Evolutionary conservation across 148 eudicot genomes (phyloP).

Genomic region (Heliamphora exappendiculata): DNA sequence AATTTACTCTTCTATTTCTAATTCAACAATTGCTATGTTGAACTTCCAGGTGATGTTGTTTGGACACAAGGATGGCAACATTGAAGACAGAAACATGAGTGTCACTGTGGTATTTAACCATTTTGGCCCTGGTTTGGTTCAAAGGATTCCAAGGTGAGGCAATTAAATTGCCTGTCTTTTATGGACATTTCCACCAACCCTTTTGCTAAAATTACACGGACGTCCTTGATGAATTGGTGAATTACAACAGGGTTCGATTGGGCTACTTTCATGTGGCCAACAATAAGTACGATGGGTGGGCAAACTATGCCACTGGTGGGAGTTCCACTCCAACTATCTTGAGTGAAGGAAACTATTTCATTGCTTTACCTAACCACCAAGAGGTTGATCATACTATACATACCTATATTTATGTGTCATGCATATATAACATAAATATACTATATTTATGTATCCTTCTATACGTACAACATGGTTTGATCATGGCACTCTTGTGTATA

Average conservation of each 20-base stretch:
- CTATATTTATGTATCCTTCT: too few relatives aligned
- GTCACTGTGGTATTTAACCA: conserved; percentile 75
- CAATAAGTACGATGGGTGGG: conserved; percentile 33
- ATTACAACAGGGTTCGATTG: conserved; percentile 48
- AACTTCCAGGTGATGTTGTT: conserved; percentile 83
- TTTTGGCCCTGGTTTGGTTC: conserved; percentile 73
- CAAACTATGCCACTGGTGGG: conserved; percentile 42
- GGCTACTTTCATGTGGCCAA: conserved; percentile 52
- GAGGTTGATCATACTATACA: too few relatives aligned
- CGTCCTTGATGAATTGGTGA: too few relatives aligned
- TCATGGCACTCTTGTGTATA: too few relatives aligned
- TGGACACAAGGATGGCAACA: conserved; percentile 63
- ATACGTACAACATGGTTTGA: too few relatives aligned
- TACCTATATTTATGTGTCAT: too few relatives aligned
- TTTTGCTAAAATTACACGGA: too few relatives aligned
- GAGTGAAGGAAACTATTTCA: conserved; percentile 56
- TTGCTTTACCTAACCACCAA: conserved; percentile 33
- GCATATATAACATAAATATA: too few relatives aligned
- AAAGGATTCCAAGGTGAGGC: conserved; percentile 93
- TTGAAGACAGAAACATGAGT: conserved; percentile 61
- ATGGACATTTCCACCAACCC: too few relatives aligned
- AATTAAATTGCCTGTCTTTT: too few relatives aligned
- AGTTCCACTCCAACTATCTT: conserved; percentile 46
- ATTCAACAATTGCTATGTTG: too few relatives aligned
- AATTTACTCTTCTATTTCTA: too few relatives aligned